These are phyloP conservation scores for Rhododendron molle DNA, from an alignment of 148 eudicot genomes.

Conservation along the genomic window DNA sequence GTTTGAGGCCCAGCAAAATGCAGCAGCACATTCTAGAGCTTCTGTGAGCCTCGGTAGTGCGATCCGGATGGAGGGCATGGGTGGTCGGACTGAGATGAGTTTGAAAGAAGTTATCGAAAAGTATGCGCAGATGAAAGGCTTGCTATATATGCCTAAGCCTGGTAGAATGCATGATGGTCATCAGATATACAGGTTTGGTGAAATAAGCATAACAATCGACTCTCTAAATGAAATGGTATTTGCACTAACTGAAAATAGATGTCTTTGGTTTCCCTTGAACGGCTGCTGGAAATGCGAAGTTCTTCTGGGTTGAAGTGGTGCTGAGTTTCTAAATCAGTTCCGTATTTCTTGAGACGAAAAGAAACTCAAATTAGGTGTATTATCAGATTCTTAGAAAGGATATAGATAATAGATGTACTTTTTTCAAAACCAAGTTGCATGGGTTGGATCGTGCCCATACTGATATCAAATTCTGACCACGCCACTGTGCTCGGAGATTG, in stretches of 20 bases:
- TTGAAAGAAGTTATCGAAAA: slow-evolving; percentile 56
- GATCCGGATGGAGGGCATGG: slow-evolving; percentile 7
- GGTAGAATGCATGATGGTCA: slow-evolving; percentile 51
- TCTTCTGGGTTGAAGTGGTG: slow-evolving; percentile 17
- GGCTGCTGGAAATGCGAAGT: slow-evolving; percentile 39
- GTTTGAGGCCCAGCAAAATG: too few relatives aligned
- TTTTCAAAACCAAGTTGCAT: too few relatives aligned
- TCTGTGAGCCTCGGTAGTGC: too few relatives aligned
- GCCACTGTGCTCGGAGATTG: too few relatives aligned
- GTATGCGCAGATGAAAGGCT: slow-evolving; percentile 39
- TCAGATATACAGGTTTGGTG: slow-evolving; percentile 62
- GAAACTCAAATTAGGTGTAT: too few relatives aligned
- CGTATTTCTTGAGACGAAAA: too few relatives aligned
- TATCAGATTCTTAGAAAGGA: too few relatives aligned
- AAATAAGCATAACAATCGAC: slow-evolving; percentile 45
- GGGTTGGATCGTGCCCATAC: too few relatives aligned
- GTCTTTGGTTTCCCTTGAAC: slow-evolving; percentile 46
- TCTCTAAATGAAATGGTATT: slow-evolving; percentile 46
- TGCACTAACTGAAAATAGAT: slow-evolving; percentile 39
- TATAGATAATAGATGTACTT: too few relatives aligned
- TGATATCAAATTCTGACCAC: too few relatives aligned
- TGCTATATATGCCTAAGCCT: slow-evolving; percentile 55
- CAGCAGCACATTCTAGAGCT: too few relatives aligned
- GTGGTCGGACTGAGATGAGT: slow-evolving; percentile 41
- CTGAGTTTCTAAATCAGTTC: too few relatives aligned